These are phyloP conservation scores for Volvox carteri DNA, from an alignment of 163 green algal species.

Conservation along the genomic window DNA sequence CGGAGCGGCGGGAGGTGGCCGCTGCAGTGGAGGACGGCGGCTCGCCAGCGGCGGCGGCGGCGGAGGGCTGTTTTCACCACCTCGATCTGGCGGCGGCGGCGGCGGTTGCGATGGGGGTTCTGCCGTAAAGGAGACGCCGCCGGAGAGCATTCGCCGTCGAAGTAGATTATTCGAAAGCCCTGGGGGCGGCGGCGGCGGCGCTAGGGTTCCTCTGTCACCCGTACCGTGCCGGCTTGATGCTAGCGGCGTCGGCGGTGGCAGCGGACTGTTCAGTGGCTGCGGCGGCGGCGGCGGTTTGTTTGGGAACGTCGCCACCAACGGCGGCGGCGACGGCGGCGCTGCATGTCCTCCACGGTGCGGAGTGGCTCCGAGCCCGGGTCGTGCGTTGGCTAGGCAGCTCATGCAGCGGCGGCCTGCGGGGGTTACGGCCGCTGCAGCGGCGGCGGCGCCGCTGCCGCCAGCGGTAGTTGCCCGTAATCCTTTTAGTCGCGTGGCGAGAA, in stretches of 20 bases:
- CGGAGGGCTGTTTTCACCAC: background rate
- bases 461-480: constrained; percentile 1
- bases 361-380: constrained; percentile 8
- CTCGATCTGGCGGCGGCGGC: background rate
- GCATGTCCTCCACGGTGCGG: too few relatives aligned
- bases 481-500: constrained; percentile 9
- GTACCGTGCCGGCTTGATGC: background rate
- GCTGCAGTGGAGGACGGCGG: background rate
- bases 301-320: background rate
- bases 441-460: background rate
- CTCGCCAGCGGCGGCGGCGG: background rate
- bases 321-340: background rate
- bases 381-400: constrained; percentile 11
- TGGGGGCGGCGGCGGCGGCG: background rate
- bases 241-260: background rate
- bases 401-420: background rate
- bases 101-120: background rate
- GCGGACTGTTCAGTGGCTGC: background rate
- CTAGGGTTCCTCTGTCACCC: background rate
- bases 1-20: too few relatives aligned
- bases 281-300: background rate
- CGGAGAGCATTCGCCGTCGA: background rate
- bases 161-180: background rate
- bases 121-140: constrained; percentile 10
- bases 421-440: background rate